Base-by-base conservation (phyloP, 2,329 filamentous ascomycete species). In the Hymenoscyphus linearis region DNA sequence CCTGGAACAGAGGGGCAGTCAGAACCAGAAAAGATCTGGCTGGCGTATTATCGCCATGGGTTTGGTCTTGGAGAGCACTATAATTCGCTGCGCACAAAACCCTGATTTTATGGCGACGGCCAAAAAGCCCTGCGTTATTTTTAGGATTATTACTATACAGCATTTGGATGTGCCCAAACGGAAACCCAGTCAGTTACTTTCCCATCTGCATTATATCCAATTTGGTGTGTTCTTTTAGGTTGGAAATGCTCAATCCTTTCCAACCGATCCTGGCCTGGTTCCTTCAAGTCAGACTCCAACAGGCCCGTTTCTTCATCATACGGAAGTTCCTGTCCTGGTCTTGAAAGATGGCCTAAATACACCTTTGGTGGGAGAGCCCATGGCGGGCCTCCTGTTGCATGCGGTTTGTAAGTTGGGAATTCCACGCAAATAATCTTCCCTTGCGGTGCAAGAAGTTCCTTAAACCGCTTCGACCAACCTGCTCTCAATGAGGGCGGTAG, bases 41-140 rank as follows among this genome's bases (percentile, higher is more conserved):
- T 99, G 75, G 93, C 92, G 37, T 99, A 98, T 75, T 98, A 98
- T 76, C 83, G 90, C 69, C 92, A 97, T 77, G 91, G 90, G 55
- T 98, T 96, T 74, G 93, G 93, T 1, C 78, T 99, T 56, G 95
- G 95, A 13, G 95, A 98, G 78, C 95, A 99, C 77, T 99, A 99
- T 76, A 99, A 99, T 74, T 96, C 93, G 58, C 76, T 99, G 73
- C 76, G 84, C 68, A 83, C 67, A 62, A 61, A 62, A 59, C 62
- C 68, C 59, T 72, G 65, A 72, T 61, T 25, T 47, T 35, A 57
- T 50, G 44, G 6, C n/a, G 22, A 18, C 10, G 44, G 44, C 4
- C 18, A 22, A 50, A 22, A 50, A 50, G 18, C 18, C 10, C 22
- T 13, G 31, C 22, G 18, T 50, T 50, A 50, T 50, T 3, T 50